phyloP scores from a whole-genome alignment of 192 early-diverging fungal species.

The Pilobolus umbonatus region DNA sequence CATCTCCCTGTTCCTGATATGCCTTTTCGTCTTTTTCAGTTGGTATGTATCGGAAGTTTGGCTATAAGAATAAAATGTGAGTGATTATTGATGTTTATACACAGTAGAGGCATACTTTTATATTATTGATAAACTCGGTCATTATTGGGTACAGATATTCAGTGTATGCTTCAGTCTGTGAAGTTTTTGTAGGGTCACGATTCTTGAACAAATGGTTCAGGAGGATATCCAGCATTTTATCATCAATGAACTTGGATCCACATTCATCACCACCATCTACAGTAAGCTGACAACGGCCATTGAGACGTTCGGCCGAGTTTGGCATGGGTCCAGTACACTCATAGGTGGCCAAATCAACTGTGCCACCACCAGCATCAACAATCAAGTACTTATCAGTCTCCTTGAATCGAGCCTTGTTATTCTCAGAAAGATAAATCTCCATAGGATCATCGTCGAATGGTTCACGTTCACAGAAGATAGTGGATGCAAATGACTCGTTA shows the following conservation, averaged over 20 bases:
- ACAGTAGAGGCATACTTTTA: no score
- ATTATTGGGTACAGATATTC: no score
- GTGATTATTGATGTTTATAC: no score
- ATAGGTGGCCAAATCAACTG: conserved; percentile 6
- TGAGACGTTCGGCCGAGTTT: not conserved
- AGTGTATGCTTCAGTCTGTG: no score
- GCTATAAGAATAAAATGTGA: no score
- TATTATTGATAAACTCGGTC: no score
- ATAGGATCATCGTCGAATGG: not conserved
- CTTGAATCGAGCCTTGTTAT: not conserved
- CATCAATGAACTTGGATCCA: not conserved
- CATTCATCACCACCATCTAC: conserved; percentile 1
- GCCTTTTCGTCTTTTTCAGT: no score
- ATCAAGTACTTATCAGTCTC: not conserved
- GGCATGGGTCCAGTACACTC: not conserved
- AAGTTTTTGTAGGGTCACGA: no score
- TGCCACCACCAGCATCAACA: conserved; percentile 14
- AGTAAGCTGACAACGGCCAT: not conserved
- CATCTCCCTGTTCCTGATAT: not conserved
- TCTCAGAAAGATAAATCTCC: not conserved
- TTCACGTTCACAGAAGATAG: not conserved
- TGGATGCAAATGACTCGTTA: conserved; percentile 9
- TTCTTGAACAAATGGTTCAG: no score
- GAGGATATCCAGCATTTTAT: not conserved
- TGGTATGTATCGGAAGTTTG: not conserved